Percentiles rank a stretch among this genome's conserved stretches.
These are phyloP conservation scores for Wickerhamomyces kurtzmanii DNA, from an alignment of 805 yeast species.

Conservation along the genomic window DNA sequence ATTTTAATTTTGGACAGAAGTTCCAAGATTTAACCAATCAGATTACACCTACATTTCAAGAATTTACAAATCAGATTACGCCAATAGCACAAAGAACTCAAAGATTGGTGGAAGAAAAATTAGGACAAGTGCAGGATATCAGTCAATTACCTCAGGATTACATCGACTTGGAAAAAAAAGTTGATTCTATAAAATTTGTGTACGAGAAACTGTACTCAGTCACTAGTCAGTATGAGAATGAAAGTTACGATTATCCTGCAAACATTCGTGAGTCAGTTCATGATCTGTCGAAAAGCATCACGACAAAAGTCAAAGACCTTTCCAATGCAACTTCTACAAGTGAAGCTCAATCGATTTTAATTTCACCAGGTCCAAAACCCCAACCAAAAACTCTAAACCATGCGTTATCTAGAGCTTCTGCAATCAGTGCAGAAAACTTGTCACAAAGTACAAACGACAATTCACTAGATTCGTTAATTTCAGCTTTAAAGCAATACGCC, in stretches of 20 bases:
- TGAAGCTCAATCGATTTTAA: slow-evolving; percentile 74
- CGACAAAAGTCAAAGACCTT: slow-evolving; percentile 54
- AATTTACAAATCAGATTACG: slow-evolving; percentile 45
- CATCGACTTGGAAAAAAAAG: slow-evolving; percentile 58
- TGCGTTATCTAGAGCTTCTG: slow-evolving; percentile 71
- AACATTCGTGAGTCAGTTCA: slow-evolving; percentile 64
- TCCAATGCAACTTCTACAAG: slow-evolving; percentile 66
- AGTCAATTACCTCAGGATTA: slow-evolving; percentile 82
- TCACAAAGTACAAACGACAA: slow-evolving; percentile 22
- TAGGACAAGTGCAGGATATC: slow-evolving; percentile 75
- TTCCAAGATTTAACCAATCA: no score
- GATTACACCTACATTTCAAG: no score
- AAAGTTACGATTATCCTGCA: slow-evolving; percentile 77
- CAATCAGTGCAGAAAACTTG: slow-evolving; percentile 25
- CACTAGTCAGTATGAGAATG: slow-evolving; percentile 52
- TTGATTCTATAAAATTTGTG: slow-evolving; percentile 63
- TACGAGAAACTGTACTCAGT: slow-evolving; percentile 48
- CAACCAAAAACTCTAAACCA: slow-evolving; percentile 77
- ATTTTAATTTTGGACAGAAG: no score
- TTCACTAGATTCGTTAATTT: slow-evolving; percentile 41
- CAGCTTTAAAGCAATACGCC: slow-evolving; percentile 58
- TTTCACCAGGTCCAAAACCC: slow-evolving; percentile 35
- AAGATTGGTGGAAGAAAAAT: slow-evolving; percentile 66
- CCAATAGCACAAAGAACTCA: slow-evolving; percentile 77
- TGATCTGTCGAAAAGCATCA: slow-evolving; percentile 59